A percentile compares a stretch with the other conserved stretches of the same genome.
These are phyloP conservation scores for Hylodesmum podocarpum DNA, from an alignment of 306 rosid genomes.

Conservation along the genomic window DNA sequence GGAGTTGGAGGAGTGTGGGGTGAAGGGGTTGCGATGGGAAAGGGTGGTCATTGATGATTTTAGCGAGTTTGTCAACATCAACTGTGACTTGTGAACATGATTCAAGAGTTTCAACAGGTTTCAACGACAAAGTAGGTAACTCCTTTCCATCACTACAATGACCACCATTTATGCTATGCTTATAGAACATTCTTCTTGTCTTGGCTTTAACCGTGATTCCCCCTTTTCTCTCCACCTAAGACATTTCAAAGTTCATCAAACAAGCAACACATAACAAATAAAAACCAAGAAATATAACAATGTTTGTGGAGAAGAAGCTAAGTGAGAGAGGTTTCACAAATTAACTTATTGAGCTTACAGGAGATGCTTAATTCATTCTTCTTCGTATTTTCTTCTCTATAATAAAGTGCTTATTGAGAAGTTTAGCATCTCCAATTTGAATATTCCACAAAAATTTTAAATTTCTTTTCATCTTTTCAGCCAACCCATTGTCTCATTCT, in stretches of 20 bases:
- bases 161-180: neutral
- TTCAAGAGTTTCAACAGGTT: neutral
- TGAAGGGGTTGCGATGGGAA: constrained; percentile 73
- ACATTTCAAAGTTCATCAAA: neutral
- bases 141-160: neutral
- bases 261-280: neutral
- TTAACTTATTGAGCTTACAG: neutral
- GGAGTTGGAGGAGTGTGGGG: constrained; percentile 51
- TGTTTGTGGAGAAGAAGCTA: neutral
- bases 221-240: neutral
- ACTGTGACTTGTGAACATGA: neutral
- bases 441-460: neutral
- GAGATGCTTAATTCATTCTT: neutral
- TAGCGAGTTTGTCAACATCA: constrained; percentile 52
- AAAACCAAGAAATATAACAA: neutral
- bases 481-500: neutral
- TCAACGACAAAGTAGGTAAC: neutral
- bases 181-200: neutral
- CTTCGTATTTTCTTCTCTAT: too few relatives aligned
- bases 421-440: neutral
- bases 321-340: neutral
- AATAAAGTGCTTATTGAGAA: too few relatives aligned
- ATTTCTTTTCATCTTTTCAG: neutral
- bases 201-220: neutral
- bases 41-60: constrained; percentile 72